Evolutionary conservation across 306 rosid species (phyloP).

Genomic region (Prunus fruticosa): DNA sequence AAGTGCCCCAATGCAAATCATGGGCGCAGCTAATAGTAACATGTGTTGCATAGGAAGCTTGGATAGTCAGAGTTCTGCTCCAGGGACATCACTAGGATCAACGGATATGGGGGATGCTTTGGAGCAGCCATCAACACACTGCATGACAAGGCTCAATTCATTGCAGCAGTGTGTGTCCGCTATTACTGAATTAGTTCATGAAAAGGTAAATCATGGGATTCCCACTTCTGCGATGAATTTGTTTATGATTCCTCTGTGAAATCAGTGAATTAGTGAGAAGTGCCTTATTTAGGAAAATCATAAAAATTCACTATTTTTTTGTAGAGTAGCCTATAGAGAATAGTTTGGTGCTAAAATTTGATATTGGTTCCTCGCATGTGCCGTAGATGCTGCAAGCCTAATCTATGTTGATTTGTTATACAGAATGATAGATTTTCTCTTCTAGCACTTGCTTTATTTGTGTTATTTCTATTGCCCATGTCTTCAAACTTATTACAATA

Average conservation of each 20-base stretch:
- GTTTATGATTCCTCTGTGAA: neutral
- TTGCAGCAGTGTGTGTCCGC: constrained; percentile 80
- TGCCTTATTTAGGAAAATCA: neutral
- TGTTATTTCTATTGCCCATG: neutral
- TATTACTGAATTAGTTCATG: constrained; percentile 72
- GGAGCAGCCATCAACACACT: constrained; percentile 82
- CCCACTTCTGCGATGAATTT: neutral
- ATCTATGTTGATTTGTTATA: neutral
- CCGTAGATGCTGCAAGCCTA: neutral
- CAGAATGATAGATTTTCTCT: neutral
- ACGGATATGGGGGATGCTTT: constrained; percentile 59
- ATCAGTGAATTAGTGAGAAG: neutral
- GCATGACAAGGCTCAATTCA: constrained; percentile 75
- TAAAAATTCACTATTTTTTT: neutral
- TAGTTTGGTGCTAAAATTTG: neutral
- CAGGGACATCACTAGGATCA: constrained; percentile 83
- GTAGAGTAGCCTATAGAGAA: neutral
- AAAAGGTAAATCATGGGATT: constrained; percentile 53
- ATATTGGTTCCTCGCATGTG: neutral
- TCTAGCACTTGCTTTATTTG: neutral
- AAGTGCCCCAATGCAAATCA: constrained; percentile 84
- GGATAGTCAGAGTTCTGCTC: constrained; percentile 90
- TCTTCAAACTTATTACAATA: constrained; percentile 3
- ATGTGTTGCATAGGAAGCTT: constrained; percentile 66
- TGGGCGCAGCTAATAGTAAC: constrained; percentile 48